Conservation (phyloP, 192 early-diverging fungal species). For the Piromyces sp. region DNA sequence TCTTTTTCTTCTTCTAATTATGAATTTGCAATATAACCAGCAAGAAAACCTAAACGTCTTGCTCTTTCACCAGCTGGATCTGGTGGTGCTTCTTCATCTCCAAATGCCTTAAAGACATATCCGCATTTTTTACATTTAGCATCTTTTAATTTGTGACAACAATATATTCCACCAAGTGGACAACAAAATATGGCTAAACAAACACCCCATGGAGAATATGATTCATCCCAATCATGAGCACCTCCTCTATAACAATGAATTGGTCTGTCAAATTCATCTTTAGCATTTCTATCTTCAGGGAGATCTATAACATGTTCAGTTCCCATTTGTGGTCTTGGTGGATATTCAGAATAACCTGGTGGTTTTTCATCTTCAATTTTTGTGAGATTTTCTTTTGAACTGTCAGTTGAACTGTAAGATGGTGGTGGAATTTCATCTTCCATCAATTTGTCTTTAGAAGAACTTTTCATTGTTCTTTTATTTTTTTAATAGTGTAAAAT, state of each 20-base stretch:
- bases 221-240: not conserved
- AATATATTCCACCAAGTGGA: not conserved
- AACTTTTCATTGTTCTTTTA: too few relatives aligned
- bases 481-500: too few relatives aligned
- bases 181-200: not conserved
- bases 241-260: not conserved
- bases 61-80: not conserved
- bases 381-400: not conserved
- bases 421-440: not conserved
- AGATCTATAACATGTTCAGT: not conserved
- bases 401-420: not conserved
- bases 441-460: not conserved
- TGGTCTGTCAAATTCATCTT: not conserved
- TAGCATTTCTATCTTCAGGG: not conserved
- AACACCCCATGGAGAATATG: not conserved
- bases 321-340: not conserved
- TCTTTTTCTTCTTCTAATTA: too few relatives aligned
- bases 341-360: not conserved
- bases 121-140: not conserved
- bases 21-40: not conserved
- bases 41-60: not conserved
- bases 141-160: not conserved
- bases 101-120: not conserved
- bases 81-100: not conserved
- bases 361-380: not conserved